Evolutionary conservation across 495 filamentous ascomycete genomes (phyloP), one percentile per base, ranked within the genome.

Genomic region (Polyplosphaeria fusca): DNA sequence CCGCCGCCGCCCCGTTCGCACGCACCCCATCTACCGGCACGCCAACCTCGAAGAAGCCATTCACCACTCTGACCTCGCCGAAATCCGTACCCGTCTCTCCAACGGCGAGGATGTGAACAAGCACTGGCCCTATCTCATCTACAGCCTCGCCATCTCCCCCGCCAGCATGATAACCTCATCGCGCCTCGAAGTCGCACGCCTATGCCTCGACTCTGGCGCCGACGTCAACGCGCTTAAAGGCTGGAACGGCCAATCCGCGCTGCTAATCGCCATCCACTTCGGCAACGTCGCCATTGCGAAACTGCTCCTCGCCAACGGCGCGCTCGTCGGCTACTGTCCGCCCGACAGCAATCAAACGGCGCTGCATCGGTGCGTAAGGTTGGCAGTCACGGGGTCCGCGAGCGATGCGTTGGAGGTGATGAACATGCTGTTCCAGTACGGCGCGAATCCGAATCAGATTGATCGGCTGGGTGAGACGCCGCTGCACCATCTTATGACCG

Each of bases 111-210:
- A 60, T 37, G 42, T 53, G 5, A 48, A 46, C 22, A 23, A 46
- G 13, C 49, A 46, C 40, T 53, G 57, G 57, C 41, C 57, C 23
- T 60, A 60, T 32, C 30, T 60, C 7, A 60, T 60, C 48, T 53
- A 48, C 30, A 23, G 25, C 9, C 57, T 60, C 35, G 57, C 57
- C n/a, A 60, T 60, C 9, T 47, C 57, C 1, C 32, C 48, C 3
- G n/a, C 24, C 27, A 16, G 38, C 4, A 27, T 26, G 2, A 9
- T 14, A 35, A 46, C 47, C 1, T 12, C n/a, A 12, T 38, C 14
- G 3, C 38, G 40, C 3, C 27, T 59, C 5, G 47, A 59, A 25
- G 40, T 59, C 5, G 55, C 55, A 46, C 55, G 41, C 3, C 47
- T 59, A 5, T 59, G 47, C 27, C 41, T 59, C 47, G 32, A 52